Conservation (phyloP, 1,139 yeast genomes). For the Lodderomyces margitis region DNA sequence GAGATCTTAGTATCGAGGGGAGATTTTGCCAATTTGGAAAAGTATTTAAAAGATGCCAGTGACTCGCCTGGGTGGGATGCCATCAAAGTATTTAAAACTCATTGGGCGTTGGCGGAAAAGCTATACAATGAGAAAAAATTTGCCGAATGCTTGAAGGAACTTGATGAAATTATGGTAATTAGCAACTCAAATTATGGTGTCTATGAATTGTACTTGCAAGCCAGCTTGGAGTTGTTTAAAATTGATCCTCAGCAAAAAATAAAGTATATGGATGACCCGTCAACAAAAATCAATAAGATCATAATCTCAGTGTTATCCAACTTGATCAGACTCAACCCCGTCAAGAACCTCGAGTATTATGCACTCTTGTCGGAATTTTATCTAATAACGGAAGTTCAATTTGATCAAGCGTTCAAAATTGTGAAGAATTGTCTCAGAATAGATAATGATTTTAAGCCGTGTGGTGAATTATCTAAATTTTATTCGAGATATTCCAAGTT, state of each 20-base stretch:
- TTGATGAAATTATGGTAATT: slow-evolving; percentile 23
- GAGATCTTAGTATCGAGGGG: slow-evolving; percentile 50
- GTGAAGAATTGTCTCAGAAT: slow-evolving; percentile 62
- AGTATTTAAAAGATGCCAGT: slow-evolving; percentile 12
- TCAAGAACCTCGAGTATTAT: slow-evolving; percentile 31
- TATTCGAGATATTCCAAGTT: slow-evolving; percentile 32
- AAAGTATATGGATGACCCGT: slow-evolving; percentile 12
- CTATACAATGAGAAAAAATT: slow-evolving; percentile 18
- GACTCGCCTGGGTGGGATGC: slow-evolving; percentile 18
- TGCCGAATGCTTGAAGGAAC: slow-evolving; percentile 19
- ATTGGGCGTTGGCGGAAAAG: slow-evolving; percentile 20
- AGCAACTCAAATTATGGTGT: slow-evolving; percentile 24
- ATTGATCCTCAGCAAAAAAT: slow-evolving; percentile 13
- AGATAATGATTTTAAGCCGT: slow-evolving; percentile 61
- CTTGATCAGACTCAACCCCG: slow-evolving; percentile 30
- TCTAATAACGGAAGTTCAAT: slow-evolving; percentile 51
- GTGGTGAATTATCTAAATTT: slow-evolving; percentile 52
- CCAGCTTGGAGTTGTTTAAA: slow-evolving; percentile 18
- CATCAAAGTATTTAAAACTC: slow-evolving; percentile 19
- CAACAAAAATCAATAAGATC: slow-evolving; percentile 17
- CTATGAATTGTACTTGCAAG: slow-evolving; percentile 23
- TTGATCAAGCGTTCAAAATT: slow-evolving; percentile 46
- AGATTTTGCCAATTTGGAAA: slow-evolving; percentile 26
- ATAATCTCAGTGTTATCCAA: slow-evolving; percentile 26
- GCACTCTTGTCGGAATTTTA: slow-evolving; percentile 38